phyloP scores from a whole-genome alignment of 2,329 filamentous ascomycete genomes.

The Talaromyces piceae region DNA sequence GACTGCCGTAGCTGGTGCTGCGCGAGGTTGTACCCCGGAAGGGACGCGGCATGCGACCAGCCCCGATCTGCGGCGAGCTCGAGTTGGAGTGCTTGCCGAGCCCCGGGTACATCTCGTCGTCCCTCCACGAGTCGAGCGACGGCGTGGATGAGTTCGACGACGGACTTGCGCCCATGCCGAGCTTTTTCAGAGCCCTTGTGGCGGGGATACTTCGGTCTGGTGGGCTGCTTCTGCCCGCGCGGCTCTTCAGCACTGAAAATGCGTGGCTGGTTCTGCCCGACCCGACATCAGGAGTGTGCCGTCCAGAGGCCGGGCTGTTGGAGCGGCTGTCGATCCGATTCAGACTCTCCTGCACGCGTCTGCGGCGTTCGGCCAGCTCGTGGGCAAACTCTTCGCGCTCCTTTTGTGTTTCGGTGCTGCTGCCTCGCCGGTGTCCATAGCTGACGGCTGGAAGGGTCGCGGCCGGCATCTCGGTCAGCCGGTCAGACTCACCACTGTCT shows the following conservation, averaged over 20 bases:
- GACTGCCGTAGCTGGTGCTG: conserved; percentile 19
- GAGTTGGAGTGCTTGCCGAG: conserved; percentile 31
- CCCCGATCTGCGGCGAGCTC: conserved; percentile 29
- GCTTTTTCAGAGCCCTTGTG: conserved; percentile 33
- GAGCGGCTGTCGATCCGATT: conserved; percentile 38
- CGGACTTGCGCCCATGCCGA: conserved; percentile 27
- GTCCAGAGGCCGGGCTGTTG: conserved; percentile 33
- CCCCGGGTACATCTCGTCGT: conserved; percentile 27
- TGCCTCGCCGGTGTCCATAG: conserved; percentile 34
- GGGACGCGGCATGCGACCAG: conserved; percentile 8
- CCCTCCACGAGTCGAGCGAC: conserved; percentile 29
- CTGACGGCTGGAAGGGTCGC: conserved; percentile 45
- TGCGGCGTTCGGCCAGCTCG: conserved; percentile 42
- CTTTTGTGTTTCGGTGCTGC: conserved; percentile 42
- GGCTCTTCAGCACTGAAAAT: conserved; percentile 39
- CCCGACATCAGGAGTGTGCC: conserved; percentile 26
- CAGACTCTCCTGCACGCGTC: conserved; percentile 42
- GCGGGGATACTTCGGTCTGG: conserved; percentile 21
- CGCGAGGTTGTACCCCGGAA: conserved; percentile 13
- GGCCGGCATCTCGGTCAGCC: conserved; percentile 3
- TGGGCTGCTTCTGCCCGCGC: conserved; percentile 27
- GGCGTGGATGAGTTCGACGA: conserved; percentile 28
- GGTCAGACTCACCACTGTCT: not conserved
- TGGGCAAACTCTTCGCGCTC: conserved; percentile 43
- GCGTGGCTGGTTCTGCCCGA: conserved; percentile 32